Base-by-base conservation (phyloP, 2,329 filamentous ascomycete species). In the Neonectria magnoliae region DNA sequence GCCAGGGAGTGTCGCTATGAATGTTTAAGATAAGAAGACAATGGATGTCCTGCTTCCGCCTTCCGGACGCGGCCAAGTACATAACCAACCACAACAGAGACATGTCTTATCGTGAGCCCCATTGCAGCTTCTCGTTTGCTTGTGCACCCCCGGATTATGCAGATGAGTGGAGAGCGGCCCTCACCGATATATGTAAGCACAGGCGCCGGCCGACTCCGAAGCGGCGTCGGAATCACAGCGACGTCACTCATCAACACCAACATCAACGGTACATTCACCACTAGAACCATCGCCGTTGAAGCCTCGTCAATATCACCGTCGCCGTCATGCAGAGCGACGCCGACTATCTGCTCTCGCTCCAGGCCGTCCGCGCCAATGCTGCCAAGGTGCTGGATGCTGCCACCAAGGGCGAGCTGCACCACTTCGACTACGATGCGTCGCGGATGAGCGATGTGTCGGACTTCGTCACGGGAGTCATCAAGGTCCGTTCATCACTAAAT, bases 391-490 rank as follows among this genome's bases (percentile, higher is more conserved):
- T 75, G 0, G 59, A 76, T 36, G 76, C 76, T 0, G 83, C 82
- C 14, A 72, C 79, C 58, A 64, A 73, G 4, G 77, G 77, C 7
- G 70, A 75, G 7, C 69, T 84, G 29, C 77, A 73, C 63, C 80
- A 83, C 67, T 84, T 84, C 56, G 73, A 79, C 7, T 80, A 81
- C 52, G 75, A 81, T 10, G 70, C 76, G 14, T 74, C 76, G 5
- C 76, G 76, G 9, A 76, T 84, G 73, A 66, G 73, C 13, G 71
- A 74, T 14, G 79, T 78, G 7, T 81, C 78, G 1, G 78, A 82
- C n/a, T 83, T 80, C 47, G 82, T 85, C 2, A 71, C 73, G 10
- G 70, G 70, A 8, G 75, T 84, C 20, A 84, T 84, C 22, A 76
- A 79, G 63, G 82, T 84, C 68, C 45, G 70, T 63, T 33, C 29